Evolutionary conservation across 345 rosid genomes (phyloP), one percentile per base, ranked within the genome.

Genomic region (Salix dunnii): DNA sequence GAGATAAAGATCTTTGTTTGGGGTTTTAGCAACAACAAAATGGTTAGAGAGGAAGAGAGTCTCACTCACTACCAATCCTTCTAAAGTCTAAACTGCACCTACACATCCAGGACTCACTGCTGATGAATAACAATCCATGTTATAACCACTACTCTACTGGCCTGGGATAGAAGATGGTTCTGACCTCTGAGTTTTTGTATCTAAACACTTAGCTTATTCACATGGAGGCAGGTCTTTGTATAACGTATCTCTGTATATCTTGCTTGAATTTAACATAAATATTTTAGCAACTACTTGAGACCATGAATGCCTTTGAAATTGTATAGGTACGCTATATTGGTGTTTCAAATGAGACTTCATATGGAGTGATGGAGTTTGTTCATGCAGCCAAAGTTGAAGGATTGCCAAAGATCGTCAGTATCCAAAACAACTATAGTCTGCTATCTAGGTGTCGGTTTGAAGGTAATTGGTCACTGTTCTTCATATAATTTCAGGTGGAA

Each of bases 321-420:
- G 30, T 77, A 72, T 80, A 94, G 98, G 86, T 94, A 58, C 93
- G 97, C 62, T 90, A 91, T 51, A 86, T 94, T 6, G 99, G 97
- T 75, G 91, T 94, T 82, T 92, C 99, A 33, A 92, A 91, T 72
- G 97, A 94, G 88, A 88, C 95, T 65, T 89, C 99, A 33, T 94
- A 84, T 77, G 99, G 98, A 76, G 94, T 94, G 35, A 94, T 92
- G 99, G 97, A 91, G 89, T 92, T 94, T 81, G 91, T 91, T 74
- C 89, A 88, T 81, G 89, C 97, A 16, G 90, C 97, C 68, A 87
- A 88, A 90, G 85, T 82, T 25, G 92, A 88, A 82, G 99, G 94
- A 71, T 84, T 95, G 35, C 94, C 97, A 51, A 92, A 95, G 89
- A 95, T 95, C 36, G 88, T 92, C 68, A 94, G 98, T 75, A 92